phyloP scores from a whole-genome alignment of 78 protist species.

The Pigoraptor vietnamica region DNA sequence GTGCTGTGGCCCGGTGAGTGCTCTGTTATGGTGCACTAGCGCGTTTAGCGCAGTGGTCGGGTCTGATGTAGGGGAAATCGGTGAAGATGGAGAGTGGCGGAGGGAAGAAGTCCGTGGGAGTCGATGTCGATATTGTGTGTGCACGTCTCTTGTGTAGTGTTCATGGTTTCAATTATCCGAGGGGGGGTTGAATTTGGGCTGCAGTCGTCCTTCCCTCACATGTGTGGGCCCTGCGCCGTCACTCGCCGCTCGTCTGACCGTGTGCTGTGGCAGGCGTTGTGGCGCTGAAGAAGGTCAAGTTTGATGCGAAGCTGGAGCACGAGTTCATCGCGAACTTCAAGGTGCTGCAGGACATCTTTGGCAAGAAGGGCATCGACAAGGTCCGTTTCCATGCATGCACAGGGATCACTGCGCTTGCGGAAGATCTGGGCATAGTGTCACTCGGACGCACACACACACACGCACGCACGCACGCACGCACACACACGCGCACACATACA shows the following conservation, averaged over 20 bases:
- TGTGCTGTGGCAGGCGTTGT: constrained; percentile 36
- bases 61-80: too few species aligned
- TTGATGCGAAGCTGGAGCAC: constrained; percentile 71
- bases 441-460: not conserved
- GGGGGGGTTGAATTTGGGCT: too few species aligned
- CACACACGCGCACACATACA: not conserved
- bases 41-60: too few species aligned
- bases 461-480: not conserved
- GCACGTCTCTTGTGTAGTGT: too few species aligned
- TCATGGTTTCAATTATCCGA: not conserved
- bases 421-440: not conserved
- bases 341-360: constrained; percentile 65
- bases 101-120: not conserved
- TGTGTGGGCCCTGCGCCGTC: too few species aligned
- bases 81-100: too few species aligned
- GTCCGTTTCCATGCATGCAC: constrained; percentile 4
- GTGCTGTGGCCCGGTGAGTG: constrained; percentile 42
- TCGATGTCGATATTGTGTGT: too few species aligned
- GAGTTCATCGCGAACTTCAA: constrained; percentile 81
- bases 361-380: constrained; percentile 54
- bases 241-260: too few species aligned
- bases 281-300: constrained; percentile 52
- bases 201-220: too few species aligned
- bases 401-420: too few species aligned
- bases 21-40: too few species aligned